Evolutionary conservation across 2,329 filamentous ascomycete genomes (phyloP).

Genomic region (Lecanoromycetidae sp.): DNA sequence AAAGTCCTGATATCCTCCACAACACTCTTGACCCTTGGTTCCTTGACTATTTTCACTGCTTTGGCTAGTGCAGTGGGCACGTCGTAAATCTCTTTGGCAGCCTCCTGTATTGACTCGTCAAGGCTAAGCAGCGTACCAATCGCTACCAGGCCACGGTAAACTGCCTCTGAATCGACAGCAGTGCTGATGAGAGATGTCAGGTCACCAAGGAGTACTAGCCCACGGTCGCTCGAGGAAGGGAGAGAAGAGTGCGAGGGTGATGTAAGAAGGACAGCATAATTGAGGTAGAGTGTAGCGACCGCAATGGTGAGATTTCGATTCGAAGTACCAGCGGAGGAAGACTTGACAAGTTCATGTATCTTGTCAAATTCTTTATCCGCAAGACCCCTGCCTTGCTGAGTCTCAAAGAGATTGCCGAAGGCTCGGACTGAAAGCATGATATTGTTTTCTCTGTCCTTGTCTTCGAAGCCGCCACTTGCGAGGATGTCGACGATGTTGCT

Average conservation of each 20-base stretch:
- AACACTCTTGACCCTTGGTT: conserved; percentile 49
- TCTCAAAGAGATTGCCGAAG: conserved; percentile 73
- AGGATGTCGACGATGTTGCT: conserved; percentile 47
- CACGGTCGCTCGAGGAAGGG: conserved; percentile 33
- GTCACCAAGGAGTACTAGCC: conserved; percentile 46
- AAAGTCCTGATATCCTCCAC: conserved; percentile 44
- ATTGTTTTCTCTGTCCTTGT: conserved; percentile 54
- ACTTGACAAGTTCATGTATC: conserved; percentile 51
- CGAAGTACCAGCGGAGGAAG: conserved; percentile 43
- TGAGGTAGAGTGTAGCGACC: conserved; percentile 69
- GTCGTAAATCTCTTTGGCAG: conserved; percentile 46
- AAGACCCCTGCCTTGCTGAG: conserved; percentile 55
- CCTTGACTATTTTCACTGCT: conserved; percentile 42
- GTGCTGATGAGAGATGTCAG: conserved; percentile 51
- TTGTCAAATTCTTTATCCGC: conserved; percentile 48
- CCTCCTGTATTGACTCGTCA: conserved; percentile 44
- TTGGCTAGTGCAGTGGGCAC: conserved; percentile 36
- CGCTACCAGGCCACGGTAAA: conserved; percentile 72
- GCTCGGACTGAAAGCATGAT: conserved; percentile 75
- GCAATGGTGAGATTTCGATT: conserved; percentile 79
- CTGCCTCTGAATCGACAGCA: conserved; percentile 65
- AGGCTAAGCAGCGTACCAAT: conserved; percentile 63
- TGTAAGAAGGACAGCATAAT: conserved; percentile 64
- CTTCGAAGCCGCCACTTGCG: conserved; percentile 44
- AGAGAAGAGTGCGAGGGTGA: conserved; percentile 19